These are phyloP conservation scores for Talinum fruticosum DNA, from an alignment of 148 eudicot species.

Conservation along the genomic window DNA sequence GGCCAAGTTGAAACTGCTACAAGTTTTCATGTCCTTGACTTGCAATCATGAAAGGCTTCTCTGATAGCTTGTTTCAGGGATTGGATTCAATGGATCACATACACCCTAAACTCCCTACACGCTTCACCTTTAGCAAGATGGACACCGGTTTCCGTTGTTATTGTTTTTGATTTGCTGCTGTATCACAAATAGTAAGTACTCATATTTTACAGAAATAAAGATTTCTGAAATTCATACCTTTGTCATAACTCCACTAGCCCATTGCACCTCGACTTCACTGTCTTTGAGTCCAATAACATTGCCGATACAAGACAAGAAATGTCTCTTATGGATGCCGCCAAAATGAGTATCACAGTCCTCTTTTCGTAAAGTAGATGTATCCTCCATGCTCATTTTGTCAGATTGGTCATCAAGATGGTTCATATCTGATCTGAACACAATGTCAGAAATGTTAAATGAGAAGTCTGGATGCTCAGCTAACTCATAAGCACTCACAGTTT, in stretches of 20 bases:
- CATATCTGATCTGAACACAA: slow-evolving; percentile 43
- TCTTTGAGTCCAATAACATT: slow-evolving; percentile 53
- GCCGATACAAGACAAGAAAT: slow-evolving; percentile 62
- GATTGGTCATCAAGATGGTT: not conserved
- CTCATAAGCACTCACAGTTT: slow-evolving; percentile 93
- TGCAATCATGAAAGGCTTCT: not conserved
- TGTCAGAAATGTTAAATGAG: slow-evolving; percentile 65
- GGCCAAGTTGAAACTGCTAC: not conserved
- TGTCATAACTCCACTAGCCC: slow-evolving; percentile 67
- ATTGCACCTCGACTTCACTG: slow-evolving; percentile 71
- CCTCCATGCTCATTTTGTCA: not conserved
- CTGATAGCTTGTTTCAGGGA: not conserved
- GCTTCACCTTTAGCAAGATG: not conserved
- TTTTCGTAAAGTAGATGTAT: slow-evolving; percentile 5
- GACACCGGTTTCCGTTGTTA: not conserved
- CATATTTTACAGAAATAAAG: not conserved
- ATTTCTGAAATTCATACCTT: slow-evolving; percentile 40
- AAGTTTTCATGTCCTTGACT: not conserved
- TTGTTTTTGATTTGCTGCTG: no score
- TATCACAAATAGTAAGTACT: not conserved
- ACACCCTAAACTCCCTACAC: not conserved
- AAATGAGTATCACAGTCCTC: slow-evolving; percentile 15
- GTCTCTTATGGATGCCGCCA: slow-evolving; percentile 20
- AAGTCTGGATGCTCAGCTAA: slow-evolving; percentile 82
- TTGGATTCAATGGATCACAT: not conserved